Percentiles rank a stretch among this genome's conserved stretches.
phyloP scores from a whole-genome alignment of 2,329 filamentous ascomycete species.

The Aureobasidium leucospermi region DNA sequence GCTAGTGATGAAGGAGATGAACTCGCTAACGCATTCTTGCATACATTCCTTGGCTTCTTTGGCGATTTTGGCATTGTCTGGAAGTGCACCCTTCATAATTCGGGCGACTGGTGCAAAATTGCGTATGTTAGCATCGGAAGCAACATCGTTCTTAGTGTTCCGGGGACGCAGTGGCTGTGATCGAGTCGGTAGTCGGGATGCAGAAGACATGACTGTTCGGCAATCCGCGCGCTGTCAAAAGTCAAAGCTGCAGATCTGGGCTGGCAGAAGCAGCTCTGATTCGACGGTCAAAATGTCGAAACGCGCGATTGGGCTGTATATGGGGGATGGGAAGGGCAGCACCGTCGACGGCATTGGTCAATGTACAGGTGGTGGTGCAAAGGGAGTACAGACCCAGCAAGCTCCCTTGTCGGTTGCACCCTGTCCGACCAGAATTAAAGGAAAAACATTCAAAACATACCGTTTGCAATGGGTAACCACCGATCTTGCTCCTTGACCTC shows the following conservation, averaged over 20 bases:
- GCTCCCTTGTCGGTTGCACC: neutral
- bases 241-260: conserved; percentile 28
- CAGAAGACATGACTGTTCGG: conserved; percentile 38
- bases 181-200: conserved; percentile 27
- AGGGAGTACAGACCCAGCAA: conserved; percentile 22
- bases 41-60: conserved; percentile 99
- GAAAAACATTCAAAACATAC: conserved; percentile 55
- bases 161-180: conserved; percentile 20
- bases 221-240: conserved; percentile 24
- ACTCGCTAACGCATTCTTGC: conserved; percentile 99
- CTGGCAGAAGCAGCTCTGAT: conserved; percentile 34
- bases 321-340: conserved; percentile 23
- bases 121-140: conserved; percentile 83
- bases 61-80: conserved; percentile 91
- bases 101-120: conserved; percentile 94
- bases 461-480: conserved; percentile 99
- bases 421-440: neutral
- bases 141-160: conserved; percentile 26
- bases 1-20: conserved; percentile 99
- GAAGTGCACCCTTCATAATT: conserved; percentile 97
- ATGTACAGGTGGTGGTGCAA: conserved; percentile 24
- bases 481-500: conserved; percentile 99
- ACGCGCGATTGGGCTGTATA: conserved; percentile 40
- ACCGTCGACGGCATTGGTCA: conserved; percentile 24
- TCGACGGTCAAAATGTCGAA: conserved; percentile 38